Conservation (phyloP, 2,329 filamentous ascomycete species). For the Cyanodermella asteris region DNA sequence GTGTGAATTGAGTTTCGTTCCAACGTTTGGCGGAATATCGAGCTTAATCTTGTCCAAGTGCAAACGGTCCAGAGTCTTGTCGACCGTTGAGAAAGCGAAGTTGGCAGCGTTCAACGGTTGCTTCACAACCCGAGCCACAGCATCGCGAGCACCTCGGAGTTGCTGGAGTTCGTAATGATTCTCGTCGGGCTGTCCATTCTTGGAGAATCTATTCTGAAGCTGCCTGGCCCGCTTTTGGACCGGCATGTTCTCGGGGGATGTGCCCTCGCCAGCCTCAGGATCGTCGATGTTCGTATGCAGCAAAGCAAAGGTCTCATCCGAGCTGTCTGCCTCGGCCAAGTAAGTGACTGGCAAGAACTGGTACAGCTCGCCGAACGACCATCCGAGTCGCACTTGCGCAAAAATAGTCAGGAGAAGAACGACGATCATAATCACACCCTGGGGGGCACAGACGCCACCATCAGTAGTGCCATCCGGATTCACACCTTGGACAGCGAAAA, state of each 20-base stretch:
- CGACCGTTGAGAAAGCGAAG: constrained; percentile 16
- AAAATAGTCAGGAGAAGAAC: constrained; percentile 45
- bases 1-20: constrained; percentile 40
- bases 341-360: constrained; percentile 83
- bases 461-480: constrained; percentile 15
- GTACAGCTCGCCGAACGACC: constrained; percentile 65
- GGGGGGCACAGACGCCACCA: constrained; percentile 37
- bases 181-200: no score
- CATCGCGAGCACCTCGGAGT: constrained; percentile 28
- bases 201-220: no score
- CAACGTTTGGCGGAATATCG: constrained; percentile 30
- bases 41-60: constrained; percentile 8
- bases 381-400: constrained; percentile 64
- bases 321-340: constrained; percentile 81
- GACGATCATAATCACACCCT: constrained; percentile 71
- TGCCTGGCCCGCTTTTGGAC: no score
- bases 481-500: constrained; percentile 51
- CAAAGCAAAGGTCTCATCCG: constrained; percentile 71
- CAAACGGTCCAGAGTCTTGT: constrained; percentile 2
- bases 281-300: constrained; percentile 40
- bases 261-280: constrained; percentile 22
- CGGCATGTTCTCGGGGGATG: constrained; percentile 17
- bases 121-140: constrained; percentile 14
- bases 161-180: no score
- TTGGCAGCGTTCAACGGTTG: constrained; percentile 14